phyloP scores from a whole-genome alignment of 331 rosid genomes.

The Cucumis variabilis region DNA sequence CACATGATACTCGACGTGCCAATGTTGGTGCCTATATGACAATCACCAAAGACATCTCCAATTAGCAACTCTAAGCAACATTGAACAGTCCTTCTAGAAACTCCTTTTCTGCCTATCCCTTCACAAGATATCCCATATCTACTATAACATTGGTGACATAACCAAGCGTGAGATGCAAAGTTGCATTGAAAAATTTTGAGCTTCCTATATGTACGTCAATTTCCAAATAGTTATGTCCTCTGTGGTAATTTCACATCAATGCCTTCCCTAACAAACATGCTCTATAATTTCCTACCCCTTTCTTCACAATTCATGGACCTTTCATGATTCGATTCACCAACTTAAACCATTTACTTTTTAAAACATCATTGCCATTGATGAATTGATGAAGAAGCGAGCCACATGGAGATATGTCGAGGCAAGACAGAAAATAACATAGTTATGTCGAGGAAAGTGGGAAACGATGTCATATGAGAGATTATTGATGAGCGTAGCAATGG shows the following conservation, averaged over 20 bases:
- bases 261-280: too few species aligned
- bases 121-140: constrained; percentile 90
- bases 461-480: constrained; percentile 35
- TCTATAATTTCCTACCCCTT: too few species aligned
- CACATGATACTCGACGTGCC: constrained; percentile 50
- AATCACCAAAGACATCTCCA: constrained; percentile 75
- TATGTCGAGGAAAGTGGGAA: constrained; percentile 33
- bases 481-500: constrained; percentile 2
- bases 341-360: constrained; percentile 83
- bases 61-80: constrained; percentile 78
- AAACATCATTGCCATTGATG: constrained; percentile 73
- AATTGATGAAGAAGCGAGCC: constrained; percentile 75
- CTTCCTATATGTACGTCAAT: constrained; percentile 93
- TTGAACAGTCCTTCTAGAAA: constrained; percentile 79
- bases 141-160: constrained; percentile 79
- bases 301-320: constrained; percentile 93
- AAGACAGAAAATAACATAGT: not conserved
- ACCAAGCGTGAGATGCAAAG: constrained; percentile 79
- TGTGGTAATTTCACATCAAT: constrained; percentile 79
- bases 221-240: constrained; percentile 76
- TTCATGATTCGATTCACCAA: constrained; percentile 90
- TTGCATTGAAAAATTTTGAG: constrained; percentile 78
- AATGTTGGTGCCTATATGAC: constrained; percentile 46
- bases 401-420: constrained; percentile 18
- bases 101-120: constrained; percentile 82